A percentile compares a stretch with the other conserved stretches of the same genome.
phyloP scores from a whole-genome alignment of 2,329 filamentous ascomycete species.

The Geosmithia putterillii region DNA sequence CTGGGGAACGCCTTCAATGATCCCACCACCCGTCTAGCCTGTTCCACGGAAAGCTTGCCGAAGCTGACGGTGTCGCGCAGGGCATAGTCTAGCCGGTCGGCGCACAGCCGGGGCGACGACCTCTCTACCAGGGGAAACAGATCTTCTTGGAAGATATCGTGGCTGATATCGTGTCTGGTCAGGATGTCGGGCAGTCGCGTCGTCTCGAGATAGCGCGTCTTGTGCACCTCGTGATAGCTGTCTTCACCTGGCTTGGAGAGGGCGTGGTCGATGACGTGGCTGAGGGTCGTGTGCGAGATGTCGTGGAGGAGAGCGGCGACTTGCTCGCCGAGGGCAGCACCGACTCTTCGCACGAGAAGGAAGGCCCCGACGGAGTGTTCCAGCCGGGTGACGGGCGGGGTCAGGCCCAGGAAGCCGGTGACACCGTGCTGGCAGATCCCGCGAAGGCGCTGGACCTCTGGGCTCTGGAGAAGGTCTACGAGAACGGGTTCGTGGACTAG shows the following conservation, averaged over 20 bases:
- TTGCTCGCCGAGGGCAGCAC: slow-evolving; percentile 20
- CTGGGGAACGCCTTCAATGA: slow-evolving; percentile 16
- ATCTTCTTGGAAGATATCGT: slow-evolving; percentile 20
- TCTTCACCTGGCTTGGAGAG: slow-evolving; percentile 20
- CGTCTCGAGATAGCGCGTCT: slow-evolving; percentile 18
- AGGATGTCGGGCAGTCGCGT: slow-evolving; percentile 20
- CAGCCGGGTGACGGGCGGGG: slow-evolving; percentile 20
- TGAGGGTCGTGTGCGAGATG: slow-evolving; percentile 24
- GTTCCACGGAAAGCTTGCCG: slow-evolving; percentile 14
- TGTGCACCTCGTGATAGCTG: slow-evolving; percentile 26
- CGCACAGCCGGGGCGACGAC: slow-evolving; percentile 22
- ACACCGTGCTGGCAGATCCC: slow-evolving; percentile 23
- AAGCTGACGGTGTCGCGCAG: slow-evolving; percentile 21
- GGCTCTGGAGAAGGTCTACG: slow-evolving; percentile 18
- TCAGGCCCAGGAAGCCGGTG: slow-evolving; percentile 19
- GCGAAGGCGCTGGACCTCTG: slow-evolving; percentile 16
- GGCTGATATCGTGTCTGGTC: slow-evolving; percentile 14
- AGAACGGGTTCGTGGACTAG: slow-evolving; percentile 20
- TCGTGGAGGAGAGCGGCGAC: slow-evolving; percentile 24
- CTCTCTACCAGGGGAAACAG: slow-evolving; percentile 23
- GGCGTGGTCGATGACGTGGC: slow-evolving; percentile 24
- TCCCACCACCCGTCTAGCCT: slow-evolving; percentile 13
- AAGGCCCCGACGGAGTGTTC: slow-evolving; percentile 26
- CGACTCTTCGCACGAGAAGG: slow-evolving; percentile 21
- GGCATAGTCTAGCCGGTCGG: slow-evolving; percentile 25